Evolutionary conservation across 164 flowering plant genomes (phyloP), one percentile per base, ranked within the genome.

Genomic region (Nymphaea colorata): DNA sequence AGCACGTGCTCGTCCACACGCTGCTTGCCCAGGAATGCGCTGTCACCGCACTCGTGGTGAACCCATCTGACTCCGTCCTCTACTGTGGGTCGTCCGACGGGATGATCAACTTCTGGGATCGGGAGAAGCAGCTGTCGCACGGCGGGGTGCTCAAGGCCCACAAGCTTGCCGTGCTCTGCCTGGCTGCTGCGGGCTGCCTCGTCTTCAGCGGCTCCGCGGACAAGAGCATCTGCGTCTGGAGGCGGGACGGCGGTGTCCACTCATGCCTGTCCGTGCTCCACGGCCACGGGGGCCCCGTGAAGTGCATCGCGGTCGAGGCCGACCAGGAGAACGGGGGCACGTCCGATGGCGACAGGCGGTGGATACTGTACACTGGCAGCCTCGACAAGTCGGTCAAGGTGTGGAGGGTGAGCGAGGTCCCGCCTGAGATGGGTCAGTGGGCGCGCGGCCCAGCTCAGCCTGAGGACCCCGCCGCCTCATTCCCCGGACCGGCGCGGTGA

Each of bases 1-100:
- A 81, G 62, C 98, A 89, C 59, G 0, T 64, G 10, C 53, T 78
- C 6, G 53, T 65, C 0, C 84, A 86, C 66, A 80, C 86, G 4
- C 72, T 92, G 44, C 64, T 87, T 62, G 76, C 79, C 64, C 94
- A 86, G 68, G 98, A 92, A 12, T 73, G 81, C 64, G 98, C 98
- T 0, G 87, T 92, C 10, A 92, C 96, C 8, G 86, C 96, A 7
- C 66, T 92, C 67, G 86, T 85, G 0, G 77, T 88, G 0, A 77
- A 73, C 70, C 41, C 71, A 0, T 53, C 77, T 1, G 75, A 82
- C 0, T 47, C 82, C 44, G 77, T 84, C 0, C 68, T 91, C n/a
- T 91, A 91, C 75, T 78, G 84, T 59, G 96, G 98, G 4, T 84
- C 94, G 1, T 88, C 93, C 0, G 92, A 91, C 62, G 98, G 98